Evolutionary conservation across 495 filamentous ascomycete species (phyloP).

Genomic region (Xylaria sp.): DNA sequence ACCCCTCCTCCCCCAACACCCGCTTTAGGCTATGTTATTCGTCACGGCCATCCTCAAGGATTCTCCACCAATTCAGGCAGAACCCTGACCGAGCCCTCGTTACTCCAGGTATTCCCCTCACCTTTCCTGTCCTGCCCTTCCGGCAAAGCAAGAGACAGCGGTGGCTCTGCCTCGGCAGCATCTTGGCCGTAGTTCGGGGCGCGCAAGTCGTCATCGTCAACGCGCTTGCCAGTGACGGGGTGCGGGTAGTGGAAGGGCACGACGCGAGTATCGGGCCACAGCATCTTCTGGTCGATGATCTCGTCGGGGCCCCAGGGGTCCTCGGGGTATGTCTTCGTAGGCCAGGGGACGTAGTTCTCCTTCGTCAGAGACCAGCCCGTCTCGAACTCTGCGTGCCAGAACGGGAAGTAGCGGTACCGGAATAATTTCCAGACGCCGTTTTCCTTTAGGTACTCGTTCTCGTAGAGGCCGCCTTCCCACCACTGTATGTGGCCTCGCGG

Average conservation of each 20-base stretch:
- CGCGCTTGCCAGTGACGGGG: conserved; percentile 56
- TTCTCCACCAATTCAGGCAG: conserved; percentile 51
- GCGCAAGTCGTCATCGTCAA: conserved; percentile 53
- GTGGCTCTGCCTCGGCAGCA: conserved; percentile 43
- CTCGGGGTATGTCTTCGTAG: conserved; percentile 51
- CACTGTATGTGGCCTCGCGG: conserved; percentile 60
- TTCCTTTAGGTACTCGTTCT: conserved; percentile 67
- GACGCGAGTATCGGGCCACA: conserved; percentile 63
- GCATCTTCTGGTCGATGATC: conserved; percentile 58
- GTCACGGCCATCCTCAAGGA: conserved; percentile 5
- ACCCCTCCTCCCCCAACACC: conserved; percentile 26
- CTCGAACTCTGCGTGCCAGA: conserved; percentile 63
- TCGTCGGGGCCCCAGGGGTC: conserved; percentile 60
- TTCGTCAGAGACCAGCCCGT: conserved; percentile 60
- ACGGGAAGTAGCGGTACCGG: conserved; percentile 62
- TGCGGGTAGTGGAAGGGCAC: conserved; percentile 64
- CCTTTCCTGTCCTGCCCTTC: conserved; percentile 48
- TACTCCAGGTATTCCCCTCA: conserved; percentile 44
- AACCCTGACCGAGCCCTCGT: conserved; percentile 44
- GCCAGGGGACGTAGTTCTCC: conserved; percentile 59
- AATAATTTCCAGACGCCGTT: conserved; percentile 63
- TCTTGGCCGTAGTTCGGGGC: conserved; percentile 55
- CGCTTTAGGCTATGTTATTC: conserved; percentile 37
- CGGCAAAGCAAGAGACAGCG: conserved; percentile 53
- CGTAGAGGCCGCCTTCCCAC: conserved; percentile 65